Evolutionary conservation across 192 early-diverging fungal genomes (phyloP), one percentile per base, ranked within the genome.

Genomic region (Rhizophlyctis rosea): DNA sequence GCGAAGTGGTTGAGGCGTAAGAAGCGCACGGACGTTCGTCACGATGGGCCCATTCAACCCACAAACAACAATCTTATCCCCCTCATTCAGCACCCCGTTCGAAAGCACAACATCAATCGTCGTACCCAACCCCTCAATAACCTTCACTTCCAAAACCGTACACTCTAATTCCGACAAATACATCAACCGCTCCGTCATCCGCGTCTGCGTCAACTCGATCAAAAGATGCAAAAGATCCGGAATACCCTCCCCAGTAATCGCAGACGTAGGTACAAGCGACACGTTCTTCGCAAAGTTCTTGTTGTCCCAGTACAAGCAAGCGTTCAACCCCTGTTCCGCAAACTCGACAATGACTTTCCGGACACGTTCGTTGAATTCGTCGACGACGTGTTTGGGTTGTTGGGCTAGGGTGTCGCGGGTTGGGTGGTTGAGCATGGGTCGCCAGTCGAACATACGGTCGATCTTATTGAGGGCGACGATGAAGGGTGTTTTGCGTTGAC

Each of bases 381-480:
- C 79, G 57, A 92, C 73, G 7, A 94, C 88, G 31, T 76, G 64
- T 27, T 76, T 67, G 24, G 79, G 59, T 79, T 99, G 97, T 39
- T 85, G 72, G 3, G 78, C 78, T 25, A 99, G 70, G 3, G 92
- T 87, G 48, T 91, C 85, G 33, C 78, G 75, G 71, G 95, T 91
- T 28, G 90, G 82, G 64, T 88, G 85, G 70, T 96, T 82, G 5
- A 91, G 88, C 44, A 83, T 80, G 21, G 89, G 59, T 62, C 95
- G 87, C 97, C 97, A 99, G 30, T 83, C 90, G 72, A 86, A 98
- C 51, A 99, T 79, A 74, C 95, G 88, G 76, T 99, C 97, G 65
- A 98, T 91, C 84, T 99, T 99, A 85, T 99, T 99, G 62, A 99
- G 74, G 5, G 97, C 97, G 7, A 99, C 97, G 69, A 99, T 90